Evolutionary conservation across 768 basidiomycete genomes (phyloP).

Genomic region (Suillus plorans): DNA sequence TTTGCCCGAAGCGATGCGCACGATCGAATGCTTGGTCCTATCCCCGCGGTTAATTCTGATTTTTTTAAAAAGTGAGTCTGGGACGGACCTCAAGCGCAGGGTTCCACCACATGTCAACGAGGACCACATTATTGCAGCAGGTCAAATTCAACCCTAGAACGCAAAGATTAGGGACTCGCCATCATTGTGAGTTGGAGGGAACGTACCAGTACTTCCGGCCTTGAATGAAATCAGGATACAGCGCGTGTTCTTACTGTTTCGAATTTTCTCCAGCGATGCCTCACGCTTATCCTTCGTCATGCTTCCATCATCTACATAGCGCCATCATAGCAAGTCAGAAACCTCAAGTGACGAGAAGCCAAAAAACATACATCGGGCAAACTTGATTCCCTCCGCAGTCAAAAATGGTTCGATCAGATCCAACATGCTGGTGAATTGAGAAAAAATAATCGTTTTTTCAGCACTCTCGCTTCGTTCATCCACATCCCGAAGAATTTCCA

Average conservation of each 20-base stretch:
- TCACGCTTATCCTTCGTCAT: slow-evolving; percentile 81
- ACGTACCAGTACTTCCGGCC: slow-evolving; percentile 86
- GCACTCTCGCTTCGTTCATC: slow-evolving; percentile 51
- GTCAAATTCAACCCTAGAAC: slow-evolving; percentile 80
- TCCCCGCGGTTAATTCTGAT: slow-evolving; percentile 18
- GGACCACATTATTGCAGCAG: slow-evolving; percentile 90
- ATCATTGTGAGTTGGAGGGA: not conserved
- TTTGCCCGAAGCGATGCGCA: slow-evolving; percentile 89
- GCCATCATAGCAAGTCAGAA: slow-evolving; percentile 9
- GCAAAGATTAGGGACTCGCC: not conserved
- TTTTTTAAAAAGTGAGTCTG: not conserved
- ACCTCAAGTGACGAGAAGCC: slow-evolving; percentile 2
- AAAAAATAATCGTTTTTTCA: slow-evolving; percentile 97
- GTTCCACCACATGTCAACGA: slow-evolving; percentile 96
- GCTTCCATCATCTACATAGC: slow-evolving; percentile 75
- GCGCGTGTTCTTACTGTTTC: slow-evolving; percentile 49
- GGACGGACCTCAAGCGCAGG: slow-evolving; percentile 73
- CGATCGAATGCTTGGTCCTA: slow-evolving; percentile 94
- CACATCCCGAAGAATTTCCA: slow-evolving; percentile 69
- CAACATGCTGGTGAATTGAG: slow-evolving; percentile 88
- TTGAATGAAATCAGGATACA: slow-evolving; percentile 97
- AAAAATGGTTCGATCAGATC: slow-evolving; percentile 87
- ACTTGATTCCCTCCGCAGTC: slow-evolving; percentile 61
- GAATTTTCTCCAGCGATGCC: slow-evolving; percentile 71
- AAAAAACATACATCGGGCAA: slow-evolving; percentile 76